phyloP scores from a whole-genome alignment of 805 yeast genomes.

The Candida anglica region DNA sequence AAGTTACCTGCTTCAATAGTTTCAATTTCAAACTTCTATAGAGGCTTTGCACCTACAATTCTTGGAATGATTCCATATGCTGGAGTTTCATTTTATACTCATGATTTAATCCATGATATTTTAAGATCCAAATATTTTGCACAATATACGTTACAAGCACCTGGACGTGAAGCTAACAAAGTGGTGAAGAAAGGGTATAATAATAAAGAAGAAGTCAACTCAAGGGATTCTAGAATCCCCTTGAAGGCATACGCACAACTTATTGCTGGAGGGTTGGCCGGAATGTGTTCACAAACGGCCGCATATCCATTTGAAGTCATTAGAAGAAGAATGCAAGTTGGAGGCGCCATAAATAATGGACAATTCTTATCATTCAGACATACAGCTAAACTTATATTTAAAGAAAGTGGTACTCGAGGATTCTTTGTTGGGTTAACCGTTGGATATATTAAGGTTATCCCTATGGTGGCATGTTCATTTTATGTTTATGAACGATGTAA shows the following conservation, averaged over 20 bases:
- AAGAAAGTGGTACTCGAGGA: slow-evolving; percentile 78
- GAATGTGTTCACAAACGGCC: slow-evolving; percentile 91
- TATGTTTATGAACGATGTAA: slow-evolving; percentile 90
- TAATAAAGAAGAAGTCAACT: slow-evolving; percentile 20
- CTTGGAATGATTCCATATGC: slow-evolving; percentile 97
- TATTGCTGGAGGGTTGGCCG: slow-evolving; percentile 93
- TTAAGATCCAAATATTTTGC: slow-evolving; percentile 60
- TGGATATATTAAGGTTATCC: slow-evolving; percentile 91
- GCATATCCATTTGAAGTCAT: slow-evolving; percentile 96
- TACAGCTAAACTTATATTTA: slow-evolving; percentile 58
- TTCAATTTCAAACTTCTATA: slow-evolving; percentile 67
- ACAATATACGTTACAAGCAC: slow-evolving; percentile 42
- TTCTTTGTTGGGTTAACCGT: slow-evolving; percentile 92
- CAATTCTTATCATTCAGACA: slow-evolving; percentile 48
- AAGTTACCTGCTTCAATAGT: slow-evolving; percentile 26
- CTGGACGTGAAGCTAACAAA: slow-evolving; percentile 1
- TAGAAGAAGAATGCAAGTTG: slow-evolving; percentile 93
- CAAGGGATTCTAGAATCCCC: slow-evolving; percentile 54
- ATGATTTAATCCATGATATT: slow-evolving; percentile 85
- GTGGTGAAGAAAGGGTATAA: slow-evolving; percentile 13
- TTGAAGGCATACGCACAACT: slow-evolving; percentile 89
- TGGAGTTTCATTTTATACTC: slow-evolving; percentile 94
- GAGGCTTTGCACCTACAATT: slow-evolving; percentile 93
- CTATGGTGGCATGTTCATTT: slow-evolving; percentile 96
- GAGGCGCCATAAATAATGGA: slow-evolving; percentile 66